A percentile compares a stretch with the other conserved stretches of the same genome.
phyloP scores from a whole-genome alignment of 148 eudicot species.

The Diospyros lotus region DNA sequence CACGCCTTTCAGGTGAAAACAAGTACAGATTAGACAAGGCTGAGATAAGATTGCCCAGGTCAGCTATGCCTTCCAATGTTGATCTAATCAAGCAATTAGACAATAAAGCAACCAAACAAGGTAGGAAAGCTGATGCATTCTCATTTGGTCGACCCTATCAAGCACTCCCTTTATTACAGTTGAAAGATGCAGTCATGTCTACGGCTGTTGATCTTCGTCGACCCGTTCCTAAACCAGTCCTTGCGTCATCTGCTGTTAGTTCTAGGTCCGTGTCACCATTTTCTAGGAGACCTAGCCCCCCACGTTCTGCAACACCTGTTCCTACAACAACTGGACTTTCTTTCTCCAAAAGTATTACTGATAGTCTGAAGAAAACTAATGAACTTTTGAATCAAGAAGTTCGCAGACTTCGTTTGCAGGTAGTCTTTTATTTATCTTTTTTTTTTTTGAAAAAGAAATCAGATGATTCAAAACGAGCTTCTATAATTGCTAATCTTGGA shows the following conservation, averaged over 20 bases:
- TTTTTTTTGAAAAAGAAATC: not conserved
- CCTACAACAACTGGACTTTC: conserved; percentile 83
- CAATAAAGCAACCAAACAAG: conserved; percentile 76
- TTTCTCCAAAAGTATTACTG: conserved; percentile 61
- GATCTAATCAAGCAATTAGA: conserved; percentile 76
- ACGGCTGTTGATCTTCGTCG: conserved; percentile 43
- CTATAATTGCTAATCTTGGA: not conserved
- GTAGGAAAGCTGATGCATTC: conserved; percentile 65
- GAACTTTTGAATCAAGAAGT: conserved; percentile 77
- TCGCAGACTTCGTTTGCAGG: conserved; percentile 66
- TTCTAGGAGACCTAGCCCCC: conserved; percentile 78
- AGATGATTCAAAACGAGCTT: not conserved
- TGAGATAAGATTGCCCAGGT: conserved; percentile 54
- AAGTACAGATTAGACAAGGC: conserved; percentile 75
- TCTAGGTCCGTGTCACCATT: conserved; percentile 85
- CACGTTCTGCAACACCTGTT: conserved; percentile 82
- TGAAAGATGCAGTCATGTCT: conserved; percentile 55
- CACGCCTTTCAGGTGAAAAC: conserved; percentile 83
- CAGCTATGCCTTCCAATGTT: conserved; percentile 49
- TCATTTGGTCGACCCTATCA: conserved; percentile 51
- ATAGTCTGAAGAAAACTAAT: conserved; percentile 81
- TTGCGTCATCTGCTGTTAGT: conserved; percentile 38
- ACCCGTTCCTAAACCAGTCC: conserved; percentile 50
- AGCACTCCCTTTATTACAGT: conserved; percentile 57
- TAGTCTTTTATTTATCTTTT: conserved; percentile 8